Percentiles rank a stretch among this genome's conserved stretches.
Evolutionary conservation across 139 green algal species (phyloP).

Genomic region (Auxenochlorella pyrenoidosa): DNA sequence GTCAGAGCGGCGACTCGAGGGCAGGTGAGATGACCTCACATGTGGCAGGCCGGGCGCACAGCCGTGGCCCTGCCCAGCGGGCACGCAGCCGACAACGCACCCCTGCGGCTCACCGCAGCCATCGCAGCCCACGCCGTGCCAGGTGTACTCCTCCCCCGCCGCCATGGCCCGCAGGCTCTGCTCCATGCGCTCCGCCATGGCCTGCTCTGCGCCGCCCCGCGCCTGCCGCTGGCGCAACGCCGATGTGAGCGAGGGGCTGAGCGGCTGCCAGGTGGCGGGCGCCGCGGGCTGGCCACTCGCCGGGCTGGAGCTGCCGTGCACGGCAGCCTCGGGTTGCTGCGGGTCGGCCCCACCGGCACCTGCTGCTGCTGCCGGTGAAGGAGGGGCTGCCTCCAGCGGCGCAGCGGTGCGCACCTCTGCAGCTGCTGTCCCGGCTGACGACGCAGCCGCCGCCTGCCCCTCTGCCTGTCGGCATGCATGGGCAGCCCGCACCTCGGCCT

Average conservation of each 20-base stretch:
- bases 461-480: neutral
- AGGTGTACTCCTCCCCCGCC: slow-evolving; percentile 17
- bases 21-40: neutral
- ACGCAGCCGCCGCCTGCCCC: neutral
- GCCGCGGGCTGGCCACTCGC: neutral
- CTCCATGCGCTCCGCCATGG: slow-evolving; percentile 2
- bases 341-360: neutral
- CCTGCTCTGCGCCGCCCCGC: neutral
- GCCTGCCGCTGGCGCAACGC: slow-evolving; percentile 1
- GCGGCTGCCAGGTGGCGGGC: neutral
- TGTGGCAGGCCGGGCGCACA: neutral
- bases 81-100: neutral
- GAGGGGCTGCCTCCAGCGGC: too few relatives aligned
- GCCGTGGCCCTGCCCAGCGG: too few relatives aligned
- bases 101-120: slow-evolving; percentile 25
- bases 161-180: slow-evolving; percentile 3
- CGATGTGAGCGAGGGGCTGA: slow-evolving; percentile 20
- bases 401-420: too few relatives aligned
- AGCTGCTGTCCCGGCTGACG: neutral
- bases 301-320: neutral
- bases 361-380: neutral
- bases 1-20: neutral
- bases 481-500: neutral
- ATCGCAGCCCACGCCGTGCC: slow-evolving; percentile 52
- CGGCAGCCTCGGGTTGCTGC: neutral